These are phyloP conservation scores for Gastrodia elata DNA, from an alignment of 106 monocot species.

Conservation along the genomic window DNA sequence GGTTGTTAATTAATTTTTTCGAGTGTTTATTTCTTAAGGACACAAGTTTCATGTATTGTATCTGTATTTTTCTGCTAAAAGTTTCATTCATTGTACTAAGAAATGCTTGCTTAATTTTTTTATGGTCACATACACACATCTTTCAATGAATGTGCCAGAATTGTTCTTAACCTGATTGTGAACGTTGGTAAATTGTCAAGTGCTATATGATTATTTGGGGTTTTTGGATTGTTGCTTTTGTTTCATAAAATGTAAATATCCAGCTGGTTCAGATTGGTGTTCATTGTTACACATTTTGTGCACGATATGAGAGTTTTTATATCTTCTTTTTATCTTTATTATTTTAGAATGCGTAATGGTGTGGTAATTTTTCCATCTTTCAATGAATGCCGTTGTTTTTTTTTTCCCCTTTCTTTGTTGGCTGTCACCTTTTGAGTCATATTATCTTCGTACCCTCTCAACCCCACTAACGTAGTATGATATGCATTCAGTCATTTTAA, in stretches of 20 bases:
- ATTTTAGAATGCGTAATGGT: not conserved
- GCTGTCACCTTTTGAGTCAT: no score
- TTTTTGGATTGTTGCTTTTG: not conserved
- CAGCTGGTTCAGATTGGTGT: not conserved
- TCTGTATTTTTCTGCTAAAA: not conserved
- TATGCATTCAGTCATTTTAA: slow-evolving; percentile 11
- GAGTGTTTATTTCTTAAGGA: not conserved
- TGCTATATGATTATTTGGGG: not conserved
- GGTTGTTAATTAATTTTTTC: not conserved
- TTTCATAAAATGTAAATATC: not conserved
- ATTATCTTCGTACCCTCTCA: no score
- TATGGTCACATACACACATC: not conserved
- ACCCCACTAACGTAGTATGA: not conserved
- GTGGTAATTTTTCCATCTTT: not conserved
- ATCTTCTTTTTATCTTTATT: not conserved
- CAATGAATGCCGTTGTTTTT: not conserved
- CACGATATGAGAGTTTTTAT: not conserved
- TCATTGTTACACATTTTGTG: not conserved
- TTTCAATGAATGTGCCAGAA: not conserved
- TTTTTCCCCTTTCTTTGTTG: no score
- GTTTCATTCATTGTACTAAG: not conserved
- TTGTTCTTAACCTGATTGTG: not conserved
- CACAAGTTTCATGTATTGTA: no score
- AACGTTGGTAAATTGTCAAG: not conserved
- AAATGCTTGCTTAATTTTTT: not conserved